These are phyloP conservation scores for Truncatella angustata DNA, from an alignment of 2,329 filamentous ascomycete genomes.

Conservation along the genomic window DNA sequence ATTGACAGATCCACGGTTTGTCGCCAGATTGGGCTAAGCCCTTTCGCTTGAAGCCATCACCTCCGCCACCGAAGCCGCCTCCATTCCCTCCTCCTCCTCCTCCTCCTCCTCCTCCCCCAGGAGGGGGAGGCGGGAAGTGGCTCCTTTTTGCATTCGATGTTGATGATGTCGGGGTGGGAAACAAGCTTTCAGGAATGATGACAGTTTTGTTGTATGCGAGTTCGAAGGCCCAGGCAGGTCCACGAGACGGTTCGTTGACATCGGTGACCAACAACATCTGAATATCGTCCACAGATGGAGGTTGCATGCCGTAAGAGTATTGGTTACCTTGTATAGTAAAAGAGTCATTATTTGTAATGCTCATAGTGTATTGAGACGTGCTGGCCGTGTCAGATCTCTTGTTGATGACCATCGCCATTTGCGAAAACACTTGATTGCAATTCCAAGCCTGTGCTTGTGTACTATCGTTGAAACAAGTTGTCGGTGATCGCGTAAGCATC, in stretches of 20 bases:
- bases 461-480: constrained; percentile 56
- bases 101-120: constrained; percentile 9
- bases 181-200: constrained; percentile 41
- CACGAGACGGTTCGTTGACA: constrained; percentile 42
- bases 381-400: constrained; percentile 22
- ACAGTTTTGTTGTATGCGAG: constrained; percentile 56
- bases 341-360: constrained; percentile 36
- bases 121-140: constrained; percentile 8
- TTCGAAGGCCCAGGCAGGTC: constrained; percentile 55
- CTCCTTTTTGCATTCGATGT: background rate
- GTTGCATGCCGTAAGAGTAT: constrained; percentile 54
- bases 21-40: constrained; percentile 43
- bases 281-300: constrained; percentile 41
- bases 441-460: constrained; percentile 60
- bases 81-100: constrained; percentile 4
- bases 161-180: background rate
- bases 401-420: constrained; percentile 42
- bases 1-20: constrained; percentile 57
- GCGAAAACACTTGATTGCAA: constrained; percentile 52
- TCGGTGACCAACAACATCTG: constrained; percentile 51
- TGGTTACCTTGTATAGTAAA: constrained; percentile 32
- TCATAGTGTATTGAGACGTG: constrained; percentile 39
- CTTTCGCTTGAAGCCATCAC: constrained; percentile 35
- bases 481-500: constrained; percentile 46
- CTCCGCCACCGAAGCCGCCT: constrained; percentile 10